These are phyloP conservation scores for Sarcodon aspratus DNA, from an alignment of 768 basidiomycete genomes.

Conservation along the genomic window DNA sequence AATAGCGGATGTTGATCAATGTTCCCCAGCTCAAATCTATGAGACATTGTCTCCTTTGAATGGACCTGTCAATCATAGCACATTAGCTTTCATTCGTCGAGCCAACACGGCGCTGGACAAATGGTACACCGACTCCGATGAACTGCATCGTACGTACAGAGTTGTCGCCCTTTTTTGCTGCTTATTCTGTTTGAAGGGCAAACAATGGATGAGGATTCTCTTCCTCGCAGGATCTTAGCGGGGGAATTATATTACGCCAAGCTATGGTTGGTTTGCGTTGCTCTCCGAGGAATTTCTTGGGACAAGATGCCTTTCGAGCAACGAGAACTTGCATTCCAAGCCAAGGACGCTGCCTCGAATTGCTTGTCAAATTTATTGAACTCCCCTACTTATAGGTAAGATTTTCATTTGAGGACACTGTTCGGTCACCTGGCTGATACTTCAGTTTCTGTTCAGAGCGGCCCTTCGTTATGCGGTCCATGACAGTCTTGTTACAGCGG, in stretches of 20 bases:
- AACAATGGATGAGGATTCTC: constrained; percentile 74
- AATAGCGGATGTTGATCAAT: neutral
- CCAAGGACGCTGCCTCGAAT: constrained; percentile 83
- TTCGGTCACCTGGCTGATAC: neutral
- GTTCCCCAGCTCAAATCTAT: constrained; percentile 72
- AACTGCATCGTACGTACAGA: constrained; percentile 54
- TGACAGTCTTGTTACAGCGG: constrained; percentile 83
- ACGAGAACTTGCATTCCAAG: constrained; percentile 89
- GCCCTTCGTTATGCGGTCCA: constrained; percentile 91
- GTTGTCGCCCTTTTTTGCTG: neutral
- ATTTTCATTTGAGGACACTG: neutral
- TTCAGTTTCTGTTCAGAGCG: constrained; percentile 34
- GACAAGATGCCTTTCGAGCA: constrained; percentile 96
- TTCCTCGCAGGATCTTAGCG: constrained; percentile 78
- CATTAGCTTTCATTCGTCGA: constrained; percentile 77
- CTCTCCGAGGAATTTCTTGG: constrained; percentile 85
- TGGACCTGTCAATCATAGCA: constrained; percentile 77
- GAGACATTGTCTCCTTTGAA: constrained; percentile 81
- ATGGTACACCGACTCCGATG: constrained; percentile 87
- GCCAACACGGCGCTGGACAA: constrained; percentile 80
- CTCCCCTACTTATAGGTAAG: constrained; percentile 70
- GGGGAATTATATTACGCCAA: constrained; percentile 90
- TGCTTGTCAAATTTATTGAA: constrained; percentile 79
- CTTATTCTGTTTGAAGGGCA: constrained; percentile 33
- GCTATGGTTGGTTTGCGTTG: constrained; percentile 90